phyloP scores from a whole-genome alignment of 202 grass and related monocot genomes.

The Dendrocalamus latiflorus region DNA sequence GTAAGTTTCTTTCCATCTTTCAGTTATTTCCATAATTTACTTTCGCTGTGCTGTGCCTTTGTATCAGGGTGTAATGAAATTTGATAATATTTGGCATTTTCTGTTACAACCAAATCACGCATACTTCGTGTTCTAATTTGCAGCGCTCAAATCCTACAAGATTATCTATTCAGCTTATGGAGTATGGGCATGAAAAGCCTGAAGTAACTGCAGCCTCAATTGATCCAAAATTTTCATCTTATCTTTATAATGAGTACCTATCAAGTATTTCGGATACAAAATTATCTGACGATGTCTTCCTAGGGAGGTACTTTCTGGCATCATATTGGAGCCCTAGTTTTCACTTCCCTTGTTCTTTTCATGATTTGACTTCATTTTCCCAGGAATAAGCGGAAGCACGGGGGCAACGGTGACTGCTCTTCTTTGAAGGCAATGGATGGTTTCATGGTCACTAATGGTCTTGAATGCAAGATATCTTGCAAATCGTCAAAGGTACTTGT shows the following conservation, averaged over 20 bases:
- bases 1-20: conserved; percentile 35
- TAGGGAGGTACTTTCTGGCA: conserved; percentile 41
- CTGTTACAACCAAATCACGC: not conserved
- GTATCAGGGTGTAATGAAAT: not conserved
- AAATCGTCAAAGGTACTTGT: conserved; percentile 57
- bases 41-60: not conserved
- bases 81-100: not conserved
- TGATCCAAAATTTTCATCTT: conserved; percentile 64
- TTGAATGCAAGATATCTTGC: conserved; percentile 77
- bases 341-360: not conserved
- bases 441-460: conserved; percentile 52
- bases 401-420: conserved; percentile 22
- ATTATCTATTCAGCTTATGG: conserved; percentile 66
- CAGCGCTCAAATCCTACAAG: conserved; percentile 44
- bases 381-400: conserved; percentile 62
- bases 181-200: conserved; percentile 53
- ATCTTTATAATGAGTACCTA: conserved; percentile 59
- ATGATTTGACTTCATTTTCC: not conserved
- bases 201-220: conserved; percentile 59
- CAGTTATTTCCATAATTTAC: not conserved
- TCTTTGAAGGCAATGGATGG: conserved; percentile 35
- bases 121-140: conserved; percentile 13
- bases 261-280: conserved; percentile 34
- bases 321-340: not conserved
- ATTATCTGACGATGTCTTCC: conserved; percentile 39